Conservation (phyloP, 371 early-diverging fungal species). For the Mycotypha africana region DNA sequence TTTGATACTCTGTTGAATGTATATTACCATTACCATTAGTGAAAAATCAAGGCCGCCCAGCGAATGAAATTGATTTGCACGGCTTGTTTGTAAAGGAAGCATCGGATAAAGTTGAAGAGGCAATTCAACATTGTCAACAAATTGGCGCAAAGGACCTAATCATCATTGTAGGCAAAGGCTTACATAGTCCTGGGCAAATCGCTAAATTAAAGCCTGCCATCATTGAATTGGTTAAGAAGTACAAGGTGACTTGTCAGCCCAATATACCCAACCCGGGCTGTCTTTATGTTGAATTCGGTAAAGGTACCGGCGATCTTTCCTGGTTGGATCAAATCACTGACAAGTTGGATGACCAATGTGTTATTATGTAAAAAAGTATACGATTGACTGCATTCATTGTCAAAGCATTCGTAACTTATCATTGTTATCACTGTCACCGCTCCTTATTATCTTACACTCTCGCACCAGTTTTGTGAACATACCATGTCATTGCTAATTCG, state of each 20-base stretch:
- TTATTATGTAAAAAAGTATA: constrained; percentile 26
- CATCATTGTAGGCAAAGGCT: constrained; percentile 61
- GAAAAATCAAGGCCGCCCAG: constrained; percentile 42
- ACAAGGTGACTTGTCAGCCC: constrained; percentile 48
- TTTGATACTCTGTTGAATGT: background rate
- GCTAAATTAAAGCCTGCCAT: constrained; percentile 62
- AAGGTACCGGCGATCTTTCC: constrained; percentile 40
- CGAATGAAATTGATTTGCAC: constrained; percentile 55
- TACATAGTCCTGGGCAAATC: constrained; percentile 50
- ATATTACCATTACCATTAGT: constrained; percentile 11
- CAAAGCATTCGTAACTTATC: too few species aligned
- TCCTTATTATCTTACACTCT: too few species aligned
- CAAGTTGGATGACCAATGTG: constrained; percentile 23
- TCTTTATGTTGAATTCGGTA: constrained; percentile 51
- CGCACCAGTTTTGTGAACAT: too few species aligned
- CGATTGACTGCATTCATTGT: background rate
- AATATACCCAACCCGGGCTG: constrained; percentile 60
- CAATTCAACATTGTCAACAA: constrained; percentile 40
- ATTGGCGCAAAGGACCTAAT: constrained; percentile 34
- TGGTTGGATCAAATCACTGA: constrained; percentile 38
- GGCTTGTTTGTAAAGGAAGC: constrained; percentile 59
- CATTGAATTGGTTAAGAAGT: constrained; percentile 44
- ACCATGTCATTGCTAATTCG: too few species aligned
- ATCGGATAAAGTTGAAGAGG: constrained; percentile 42
- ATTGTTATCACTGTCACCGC: too few species aligned